phyloP scores from a whole-genome alignment of 1,284 basidiomycete genomes.

The Melampsora abietis-canadensis region DNA sequence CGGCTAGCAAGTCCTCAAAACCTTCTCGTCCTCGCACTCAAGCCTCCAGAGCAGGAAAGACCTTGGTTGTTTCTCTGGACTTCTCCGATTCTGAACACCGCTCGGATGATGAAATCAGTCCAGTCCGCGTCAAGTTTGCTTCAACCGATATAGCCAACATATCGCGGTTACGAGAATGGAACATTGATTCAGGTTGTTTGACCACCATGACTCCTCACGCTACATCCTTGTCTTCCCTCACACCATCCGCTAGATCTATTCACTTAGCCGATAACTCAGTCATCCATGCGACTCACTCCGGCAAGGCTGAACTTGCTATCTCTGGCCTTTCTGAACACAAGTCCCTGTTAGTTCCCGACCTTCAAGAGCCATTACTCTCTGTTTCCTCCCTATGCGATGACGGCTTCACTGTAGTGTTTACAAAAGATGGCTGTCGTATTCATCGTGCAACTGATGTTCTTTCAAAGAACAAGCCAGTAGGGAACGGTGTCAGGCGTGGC shows the following conservation, averaged over 20 bases:
- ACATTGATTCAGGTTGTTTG: constrained; percentile 17
- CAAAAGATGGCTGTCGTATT: not conserved
- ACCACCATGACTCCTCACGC: not conserved
- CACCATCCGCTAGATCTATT: not conserved
- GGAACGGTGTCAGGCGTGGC: not conserved
- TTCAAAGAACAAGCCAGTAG: not conserved
- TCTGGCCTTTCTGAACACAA: not conserved
- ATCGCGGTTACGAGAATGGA: no score
- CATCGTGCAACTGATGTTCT: not conserved
- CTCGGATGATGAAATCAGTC: no score
- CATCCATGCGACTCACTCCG: constrained; percentile 11
- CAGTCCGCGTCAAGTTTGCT: no score
- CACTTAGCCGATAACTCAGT: constrained; percentile 3
- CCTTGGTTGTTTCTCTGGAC: no score
- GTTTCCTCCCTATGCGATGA: not conserved
- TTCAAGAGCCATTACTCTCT: no score
- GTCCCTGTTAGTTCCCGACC: constrained; percentile 6
- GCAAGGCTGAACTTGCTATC: not conserved
- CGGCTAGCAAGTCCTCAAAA: no score
- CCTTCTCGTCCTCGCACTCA: no score
- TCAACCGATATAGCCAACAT: no score
- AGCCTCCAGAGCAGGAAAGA: no score
- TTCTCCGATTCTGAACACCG: no score
- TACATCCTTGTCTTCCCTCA: not conserved
- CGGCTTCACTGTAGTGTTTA: not conserved